Evolutionary conservation across 208 protist genomes (phyloP), one percentile per base, ranked within the genome.

Genomic region (Trypanosoma avium): DNA sequence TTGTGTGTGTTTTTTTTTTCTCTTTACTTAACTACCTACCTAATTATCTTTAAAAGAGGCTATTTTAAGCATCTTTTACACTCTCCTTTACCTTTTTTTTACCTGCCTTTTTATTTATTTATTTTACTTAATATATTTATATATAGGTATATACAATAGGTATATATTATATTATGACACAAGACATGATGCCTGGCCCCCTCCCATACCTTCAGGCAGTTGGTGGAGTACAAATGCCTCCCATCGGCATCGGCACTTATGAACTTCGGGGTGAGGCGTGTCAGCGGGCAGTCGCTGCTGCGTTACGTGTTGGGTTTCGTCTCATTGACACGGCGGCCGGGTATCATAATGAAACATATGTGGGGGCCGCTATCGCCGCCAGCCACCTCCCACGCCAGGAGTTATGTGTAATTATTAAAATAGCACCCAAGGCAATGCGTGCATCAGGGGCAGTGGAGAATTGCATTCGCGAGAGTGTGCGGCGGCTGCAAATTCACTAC

Each of bases 211-310:
- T 72, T 0, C 21, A 19, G 2, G 21, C 40, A 2, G 7, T 7
- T 55, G 57, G 49, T 33, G 57, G 54, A 0, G 4, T 72, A 48
- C 43, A 53, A 36, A 71, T 93, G 24, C 84, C 87, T 0, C 75
- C 80, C 7, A 66, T 92, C 30, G 90, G 90, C 35, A 74, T 93
- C 35, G 90, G 89, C 43, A 95, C 89, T 8, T 93, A 93, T 61
- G 74, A 91, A 64, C 77, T 95, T 12, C 68, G 77, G 26, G 86
- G 86, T 7, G 78, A 86, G 13, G 77, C 61, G 22, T 92, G 86
- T 46, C 52, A 66, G 32, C 38, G 45, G 2, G 78, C 83, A 0
- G 90, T 96, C 2, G 27, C 58, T 8, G 22, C 48, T 0, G 86
- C 85, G 8, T 68, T 96, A 30, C 65, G 73, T 43, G 53, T 79